A percentile compares a stretch with the other conserved stretches of the same genome.
These are phyloP conservation scores for Fusarium compactum DNA, from an alignment of 2,329 filamentous ascomycete species.

Conservation along the genomic window DNA sequence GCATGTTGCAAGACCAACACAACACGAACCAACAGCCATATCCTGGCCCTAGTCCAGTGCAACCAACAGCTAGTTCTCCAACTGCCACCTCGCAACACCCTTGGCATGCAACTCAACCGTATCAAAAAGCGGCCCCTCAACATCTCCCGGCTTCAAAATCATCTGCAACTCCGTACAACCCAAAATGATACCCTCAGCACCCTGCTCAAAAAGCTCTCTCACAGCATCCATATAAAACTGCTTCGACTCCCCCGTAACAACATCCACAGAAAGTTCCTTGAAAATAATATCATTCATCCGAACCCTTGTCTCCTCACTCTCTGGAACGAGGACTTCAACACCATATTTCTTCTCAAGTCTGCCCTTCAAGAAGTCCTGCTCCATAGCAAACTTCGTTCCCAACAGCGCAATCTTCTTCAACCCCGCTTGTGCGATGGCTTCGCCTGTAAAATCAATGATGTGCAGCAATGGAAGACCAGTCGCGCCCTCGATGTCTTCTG, in stretches of 20 bases:
- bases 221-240: slow-evolving; percentile 7
- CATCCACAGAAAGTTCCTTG: neutral
- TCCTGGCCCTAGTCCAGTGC: neutral
- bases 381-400: neutral
- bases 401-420: slow-evolving; percentile 5
- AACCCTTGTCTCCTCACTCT: neutral
- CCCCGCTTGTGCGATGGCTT: neutral
- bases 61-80: neutral
- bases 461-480: slow-evolving; percentile 1
- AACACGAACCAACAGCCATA: neutral
- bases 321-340: neutral
- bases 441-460: slow-evolving; percentile 4
- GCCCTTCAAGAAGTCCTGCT: slow-evolving; percentile 3
- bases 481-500: neutral
- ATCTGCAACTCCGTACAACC: slow-evolving; percentile 13
- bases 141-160: neutral
- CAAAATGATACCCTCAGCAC: slow-evolving; percentile 4
- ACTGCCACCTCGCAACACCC: slow-evolving; percentile 1
- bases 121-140: neutral
- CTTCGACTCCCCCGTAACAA: neutral
- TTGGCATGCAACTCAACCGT: slow-evolving; percentile 2
- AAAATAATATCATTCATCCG: slow-evolving; percentile 15
- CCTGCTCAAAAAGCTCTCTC: neutral
- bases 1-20: neutral
- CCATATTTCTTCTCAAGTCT: slow-evolving; percentile 3